Base-by-base conservation (phyloP, 2,329 filamentous ascomycete genomes). In the Pestalotiopsis sp. region DNA sequence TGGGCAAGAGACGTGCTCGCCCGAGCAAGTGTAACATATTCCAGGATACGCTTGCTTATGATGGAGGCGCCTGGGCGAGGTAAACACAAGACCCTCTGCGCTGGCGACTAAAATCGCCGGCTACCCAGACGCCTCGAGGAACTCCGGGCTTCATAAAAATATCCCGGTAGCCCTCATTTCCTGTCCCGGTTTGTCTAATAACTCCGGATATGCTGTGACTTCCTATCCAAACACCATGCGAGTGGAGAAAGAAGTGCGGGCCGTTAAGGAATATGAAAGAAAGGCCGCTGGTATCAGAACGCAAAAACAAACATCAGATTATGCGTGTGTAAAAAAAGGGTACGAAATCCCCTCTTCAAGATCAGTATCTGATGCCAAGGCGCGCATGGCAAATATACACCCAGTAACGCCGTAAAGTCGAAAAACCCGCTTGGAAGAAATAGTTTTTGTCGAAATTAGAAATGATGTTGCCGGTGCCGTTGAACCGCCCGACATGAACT, bases 101-200 rank as follows among this genome's bases (percentile, higher is more conserved):
- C 31, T 61, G 31, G 14, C 27, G 31, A 61, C 59, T 61, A 61
- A 61, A 61, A 61, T 61, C 59, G 59, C 59, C 23, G 11, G 38
- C 25, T 41, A 39, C 60, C 66, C 45, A 36, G 60, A 6, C 63
- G 36, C 58, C 63, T 65, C 38, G 27, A 60, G 63, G 58, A 62
- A 67, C 67, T 69, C 69, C 64, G 61, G 64, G 69, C 68, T 69
- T 69, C 69, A 70, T 59, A 69, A 70, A 69, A 69, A 67, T 25
- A 69, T 69, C 67, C 49, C 65, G 57, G 69, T 66, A 57, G 56
- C 65, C 67, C 41, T 14, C 65, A 7, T 61, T 17, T 11, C 59
- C 31, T 36, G 13, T 7, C 14, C 41, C 61, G 61, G 61, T 64
- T 31, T 13, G 61, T 64, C 61, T 64, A 52, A 64, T 64, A 64